These are phyloP conservation scores for Cucumis variabilis DNA, from an alignment of 331 rosid species.

Conservation along the genomic window DNA sequence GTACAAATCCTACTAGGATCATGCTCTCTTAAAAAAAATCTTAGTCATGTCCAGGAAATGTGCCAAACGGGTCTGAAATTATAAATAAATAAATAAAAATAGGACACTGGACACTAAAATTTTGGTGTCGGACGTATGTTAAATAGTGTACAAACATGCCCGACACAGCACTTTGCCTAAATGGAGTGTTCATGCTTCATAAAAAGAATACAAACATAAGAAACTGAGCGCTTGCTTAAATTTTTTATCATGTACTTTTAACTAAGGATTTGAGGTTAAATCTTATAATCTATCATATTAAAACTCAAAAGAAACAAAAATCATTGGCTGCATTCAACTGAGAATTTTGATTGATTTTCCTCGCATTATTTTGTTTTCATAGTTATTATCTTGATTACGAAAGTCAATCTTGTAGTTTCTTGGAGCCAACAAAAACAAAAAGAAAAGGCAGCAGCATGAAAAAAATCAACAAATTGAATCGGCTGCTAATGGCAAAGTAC, in stretches of 20 bases:
- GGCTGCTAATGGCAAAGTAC: slow-evolving; percentile 36
- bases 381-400: slow-evolving; percentile 35
- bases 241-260: background rate
- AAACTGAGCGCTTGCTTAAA: background rate
- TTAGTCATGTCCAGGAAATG: too few species aligned
- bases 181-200: too few species aligned
- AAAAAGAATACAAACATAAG: too few species aligned
- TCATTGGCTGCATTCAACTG: background rate
- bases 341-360: background rate
- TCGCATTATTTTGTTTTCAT: background rate
- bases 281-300: background rate
- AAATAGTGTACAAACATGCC: too few species aligned
- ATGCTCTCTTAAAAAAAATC: too few species aligned
- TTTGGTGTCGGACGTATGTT: too few species aligned
- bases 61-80: too few species aligned
- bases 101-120: too few species aligned
- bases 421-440: slow-evolving; percentile 40
- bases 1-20: too few species aligned
- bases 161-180: too few species aligned
- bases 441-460: slow-evolving; percentile 45
- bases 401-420: slow-evolving; percentile 47
- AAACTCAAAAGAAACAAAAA: background rate
- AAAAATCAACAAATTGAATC: slow-evolving; percentile 27
- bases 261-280: background rate
- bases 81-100: too few species aligned